Conservation (phyloP, 75 land plant genomes). For the Larix kaempferi region DNA sequence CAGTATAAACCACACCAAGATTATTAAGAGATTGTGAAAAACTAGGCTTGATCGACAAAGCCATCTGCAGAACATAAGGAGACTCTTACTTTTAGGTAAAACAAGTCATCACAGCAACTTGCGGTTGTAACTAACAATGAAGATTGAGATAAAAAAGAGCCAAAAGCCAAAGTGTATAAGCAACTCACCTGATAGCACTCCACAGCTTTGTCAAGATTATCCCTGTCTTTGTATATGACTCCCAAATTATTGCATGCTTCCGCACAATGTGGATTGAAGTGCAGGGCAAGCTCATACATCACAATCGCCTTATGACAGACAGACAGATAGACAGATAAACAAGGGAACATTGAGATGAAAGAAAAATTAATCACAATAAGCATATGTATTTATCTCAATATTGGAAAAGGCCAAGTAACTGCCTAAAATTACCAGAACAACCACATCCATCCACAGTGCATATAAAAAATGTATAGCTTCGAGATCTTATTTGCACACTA, state of each 20-base stretch:
- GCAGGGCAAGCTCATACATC: constrained; percentile 96
- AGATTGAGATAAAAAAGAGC: background rate
- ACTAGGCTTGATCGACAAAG: constrained; percentile 84
- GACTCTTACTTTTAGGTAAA: background rate
- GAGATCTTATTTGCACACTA: background rate
- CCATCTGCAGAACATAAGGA: constrained; percentile 58
- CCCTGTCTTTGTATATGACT: constrained; percentile 94
- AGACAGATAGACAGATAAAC: background rate
- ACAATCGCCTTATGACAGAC: constrained; percentile 78
- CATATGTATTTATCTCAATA: background rate
- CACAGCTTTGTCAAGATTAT: constrained; percentile 98
- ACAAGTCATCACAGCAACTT: background rate
- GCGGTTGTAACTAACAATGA: constrained; percentile 7
- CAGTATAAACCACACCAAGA: constrained; percentile 98
- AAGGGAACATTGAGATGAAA: background rate
- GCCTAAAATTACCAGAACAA: background rate
- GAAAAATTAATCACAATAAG: background rate
- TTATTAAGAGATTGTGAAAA: constrained; percentile 97
- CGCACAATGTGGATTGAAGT: constrained; percentile 97
- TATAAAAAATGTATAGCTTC: too few relatives aligned
- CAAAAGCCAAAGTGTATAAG: background rate
- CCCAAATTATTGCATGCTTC: constrained; percentile 99
- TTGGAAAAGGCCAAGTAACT: background rate
- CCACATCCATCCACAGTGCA: background rate
- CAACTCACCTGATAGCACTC: constrained; percentile 90